Conservation (phyloP, 176 grass and related monocot genomes). For the Tillandsia leiboldiana region DNA sequence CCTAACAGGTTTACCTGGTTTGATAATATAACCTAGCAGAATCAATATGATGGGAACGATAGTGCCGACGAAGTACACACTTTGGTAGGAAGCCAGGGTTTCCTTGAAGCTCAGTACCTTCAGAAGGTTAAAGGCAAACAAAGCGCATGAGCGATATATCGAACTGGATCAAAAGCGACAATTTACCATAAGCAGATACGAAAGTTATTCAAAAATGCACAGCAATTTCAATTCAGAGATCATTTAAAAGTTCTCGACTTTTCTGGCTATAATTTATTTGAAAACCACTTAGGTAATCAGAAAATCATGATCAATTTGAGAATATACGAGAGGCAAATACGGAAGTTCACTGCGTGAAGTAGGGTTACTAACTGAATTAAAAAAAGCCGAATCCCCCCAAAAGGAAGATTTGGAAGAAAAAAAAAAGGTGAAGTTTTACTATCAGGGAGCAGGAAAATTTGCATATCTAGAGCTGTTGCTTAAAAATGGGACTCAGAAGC, state of each 20-base stretch:
- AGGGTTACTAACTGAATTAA: no score
- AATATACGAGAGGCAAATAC: no score
- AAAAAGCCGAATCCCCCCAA: no score
- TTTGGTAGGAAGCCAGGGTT: constrained; percentile 77
- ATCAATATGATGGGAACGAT: constrained; percentile 57
- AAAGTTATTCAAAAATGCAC: background rate
- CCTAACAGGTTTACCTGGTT: constrained; percentile 57
- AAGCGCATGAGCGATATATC: background rate
- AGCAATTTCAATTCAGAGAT: background rate
- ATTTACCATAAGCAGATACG: background rate
- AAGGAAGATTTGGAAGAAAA: no score
- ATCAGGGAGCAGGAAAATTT: no score
- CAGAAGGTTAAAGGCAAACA: constrained; percentile 8
- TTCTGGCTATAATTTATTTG: no score
- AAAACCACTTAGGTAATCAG: no score
- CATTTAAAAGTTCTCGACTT: no score
- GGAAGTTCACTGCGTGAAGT: no score
- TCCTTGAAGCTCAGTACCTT: constrained; percentile 92
- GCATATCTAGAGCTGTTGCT: background rate
- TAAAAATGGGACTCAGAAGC: constrained; percentile 13
- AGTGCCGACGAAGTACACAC: constrained; percentile 80
- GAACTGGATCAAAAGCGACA: background rate
- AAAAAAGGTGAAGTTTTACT: no score
- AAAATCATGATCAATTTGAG: no score
- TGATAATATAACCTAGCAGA: constrained; percentile 65